Percentiles rank a stretch among this genome's conserved stretches.
phyloP scores from a whole-genome alignment of 768 basidiomycete species.

The Suillus plorans region DNA sequence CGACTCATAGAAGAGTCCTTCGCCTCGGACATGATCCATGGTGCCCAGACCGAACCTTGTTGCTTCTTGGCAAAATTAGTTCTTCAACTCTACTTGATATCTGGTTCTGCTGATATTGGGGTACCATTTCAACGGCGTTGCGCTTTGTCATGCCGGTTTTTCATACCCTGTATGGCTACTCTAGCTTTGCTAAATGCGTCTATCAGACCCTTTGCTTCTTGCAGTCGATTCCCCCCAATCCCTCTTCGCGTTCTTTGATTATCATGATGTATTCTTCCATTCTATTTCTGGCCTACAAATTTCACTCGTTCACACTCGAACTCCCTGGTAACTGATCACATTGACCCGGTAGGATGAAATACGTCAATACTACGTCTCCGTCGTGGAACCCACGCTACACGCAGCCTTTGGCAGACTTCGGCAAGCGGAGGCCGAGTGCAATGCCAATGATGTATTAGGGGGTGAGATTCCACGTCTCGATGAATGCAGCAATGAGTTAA shows the following conservation, averaged over 20 bases:
- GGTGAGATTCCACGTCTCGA: slow-evolving; percentile 4
- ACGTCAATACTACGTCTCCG: slow-evolving; percentile 31
- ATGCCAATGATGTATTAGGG: neutral
- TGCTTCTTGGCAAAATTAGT: slow-evolving; percentile 1
- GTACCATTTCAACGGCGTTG: neutral
- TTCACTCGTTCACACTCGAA: slow-evolving; percentile 8
- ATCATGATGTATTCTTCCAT: slow-evolving; percentile 1
- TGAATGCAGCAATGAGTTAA: slow-evolving; percentile 5
- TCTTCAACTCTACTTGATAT: neutral
- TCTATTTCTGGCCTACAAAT: slow-evolving; percentile 3
- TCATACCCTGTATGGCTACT: slow-evolving; percentile 6
- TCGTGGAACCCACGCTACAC: slow-evolving; percentile 31
- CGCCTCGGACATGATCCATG: slow-evolving; percentile 7
- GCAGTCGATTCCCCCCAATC: slow-evolving; percentile 7
- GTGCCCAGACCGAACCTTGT: slow-evolving; percentile 6
- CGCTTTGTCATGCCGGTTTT: slow-evolving; percentile 2
- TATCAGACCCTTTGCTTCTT: slow-evolving; percentile 18
- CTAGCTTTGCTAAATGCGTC: slow-evolving; percentile 7
- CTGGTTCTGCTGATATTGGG: neutral
- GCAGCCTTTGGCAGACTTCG: slow-evolving; percentile 12
- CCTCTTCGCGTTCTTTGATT: slow-evolving; percentile 14
- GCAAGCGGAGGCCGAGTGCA: slow-evolving; percentile 3
- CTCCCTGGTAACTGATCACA: slow-evolving; percentile 17
- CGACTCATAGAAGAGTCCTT: slow-evolving; percentile 9
- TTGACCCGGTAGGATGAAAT: slow-evolving; percentile 30